A percentile compares a stretch with the other conserved stretches of the same genome.
Evolutionary conservation across 2,329 filamentous ascomycete species (phyloP).

Genomic region (Calonectria ilicicola): DNA sequence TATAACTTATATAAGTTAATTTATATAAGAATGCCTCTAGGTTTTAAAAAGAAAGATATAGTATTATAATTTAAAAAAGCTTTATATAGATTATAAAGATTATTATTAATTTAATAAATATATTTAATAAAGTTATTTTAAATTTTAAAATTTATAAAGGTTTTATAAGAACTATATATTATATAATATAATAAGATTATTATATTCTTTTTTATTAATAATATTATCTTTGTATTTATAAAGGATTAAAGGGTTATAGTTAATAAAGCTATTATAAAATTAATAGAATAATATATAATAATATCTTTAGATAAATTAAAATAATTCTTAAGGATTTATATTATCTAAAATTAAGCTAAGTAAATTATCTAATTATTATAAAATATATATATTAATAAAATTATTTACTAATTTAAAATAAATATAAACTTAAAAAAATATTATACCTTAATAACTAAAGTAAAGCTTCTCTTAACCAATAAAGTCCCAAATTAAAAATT

Average conservation of each 20-base stretch:
- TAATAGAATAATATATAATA: neutral
- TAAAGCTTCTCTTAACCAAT: neutral
- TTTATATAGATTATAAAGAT: neutral
- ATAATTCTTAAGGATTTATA: neutral
- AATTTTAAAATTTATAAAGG: neutral
- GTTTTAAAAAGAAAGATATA: neutral
- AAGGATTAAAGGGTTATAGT: neutral
- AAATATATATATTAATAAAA: neutral
- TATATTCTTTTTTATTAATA: neutral
- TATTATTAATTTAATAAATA: neutral
- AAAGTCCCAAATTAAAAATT: neutral
- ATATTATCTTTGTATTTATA: neutral
- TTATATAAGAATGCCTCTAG: neutral
- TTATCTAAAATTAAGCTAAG: neutral
- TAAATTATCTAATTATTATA: neutral
- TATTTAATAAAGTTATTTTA: neutral
- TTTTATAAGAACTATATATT: neutral
- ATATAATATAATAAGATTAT: neutral
- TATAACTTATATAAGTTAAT: neutral
- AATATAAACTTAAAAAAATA: neutral
- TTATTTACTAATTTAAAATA: neutral
- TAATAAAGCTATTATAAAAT: slow-evolving; percentile 14
- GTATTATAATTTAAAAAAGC: neutral
- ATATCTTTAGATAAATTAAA: neutral
- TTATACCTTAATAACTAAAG: neutral